Conservation (phyloP, 345 rosid genomes). For the Balakata baccata region DNA sequence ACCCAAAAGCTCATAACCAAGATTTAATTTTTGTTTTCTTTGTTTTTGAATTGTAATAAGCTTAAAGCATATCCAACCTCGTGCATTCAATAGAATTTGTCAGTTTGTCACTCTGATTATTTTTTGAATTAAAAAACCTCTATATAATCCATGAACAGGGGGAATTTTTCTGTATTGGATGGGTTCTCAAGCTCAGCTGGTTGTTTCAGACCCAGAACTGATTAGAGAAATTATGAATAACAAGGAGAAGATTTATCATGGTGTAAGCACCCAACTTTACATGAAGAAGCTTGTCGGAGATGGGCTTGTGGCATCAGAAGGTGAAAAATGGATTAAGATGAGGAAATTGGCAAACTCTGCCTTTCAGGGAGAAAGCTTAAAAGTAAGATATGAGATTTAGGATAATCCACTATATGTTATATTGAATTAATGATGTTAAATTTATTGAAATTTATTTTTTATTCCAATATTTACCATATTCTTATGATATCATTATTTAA, state of each 20-base stretch:
- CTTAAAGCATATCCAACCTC: too few species aligned
- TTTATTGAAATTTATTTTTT: too few species aligned
- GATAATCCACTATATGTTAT: too few species aligned
- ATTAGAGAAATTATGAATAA: conserved; percentile 35
- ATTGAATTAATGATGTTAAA: too few species aligned
- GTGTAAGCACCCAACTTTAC: neutral
- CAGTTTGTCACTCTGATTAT: too few species aligned
- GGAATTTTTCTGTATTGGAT: conserved; percentile 35
- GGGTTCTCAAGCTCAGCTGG: conserved; percentile 32
- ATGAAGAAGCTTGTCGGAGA: conserved; percentile 26
- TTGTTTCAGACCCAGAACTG: conserved; percentile 34
- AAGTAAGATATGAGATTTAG: conserved; percentile 13
- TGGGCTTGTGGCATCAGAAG: conserved; percentile 25
- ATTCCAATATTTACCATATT: too few species aligned
- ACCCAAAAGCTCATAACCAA: neutral
- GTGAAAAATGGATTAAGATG: conserved; percentile 37
- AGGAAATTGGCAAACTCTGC: conserved; percentile 40
- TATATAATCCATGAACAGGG: conserved; percentile 15
- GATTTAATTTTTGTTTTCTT: neutral
- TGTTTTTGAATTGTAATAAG: neutral
- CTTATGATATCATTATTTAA: too few species aligned
- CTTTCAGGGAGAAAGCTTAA: conserved; percentile 41
- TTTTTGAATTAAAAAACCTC: too few species aligned
- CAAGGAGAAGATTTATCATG: conserved; percentile 20
- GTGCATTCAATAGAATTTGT: too few species aligned